Percentiles rank a stretch among this genome's conserved stretches.
Conservation (phyloP, 2,329 filamentous ascomycete genomes). For the Tolypocladium cylindrosporum region DNA sequence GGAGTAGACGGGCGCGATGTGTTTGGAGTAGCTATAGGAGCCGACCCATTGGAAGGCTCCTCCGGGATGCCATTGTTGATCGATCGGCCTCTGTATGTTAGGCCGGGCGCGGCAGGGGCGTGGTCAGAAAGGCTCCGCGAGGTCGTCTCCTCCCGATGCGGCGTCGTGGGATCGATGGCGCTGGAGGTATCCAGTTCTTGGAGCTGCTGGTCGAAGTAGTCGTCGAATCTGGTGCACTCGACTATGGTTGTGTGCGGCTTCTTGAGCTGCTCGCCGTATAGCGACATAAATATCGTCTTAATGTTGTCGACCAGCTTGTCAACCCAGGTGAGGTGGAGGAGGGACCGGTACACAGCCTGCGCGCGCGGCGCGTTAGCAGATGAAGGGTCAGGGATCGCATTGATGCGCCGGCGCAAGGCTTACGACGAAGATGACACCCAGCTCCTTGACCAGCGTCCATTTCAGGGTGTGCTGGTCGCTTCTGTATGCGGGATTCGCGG, state of each 20-base stretch:
- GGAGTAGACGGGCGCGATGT: slow-evolving; percentile 75
- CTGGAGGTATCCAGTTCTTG: slow-evolving; percentile 62
- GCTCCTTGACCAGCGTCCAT: slow-evolving; percentile 86
- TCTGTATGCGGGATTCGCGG: slow-evolving; percentile 65
- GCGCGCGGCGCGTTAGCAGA: background rate
- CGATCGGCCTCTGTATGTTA: slow-evolving; percentile 29
- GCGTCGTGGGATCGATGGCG: slow-evolving; percentile 14
- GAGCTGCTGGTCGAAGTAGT: slow-evolving; percentile 91
- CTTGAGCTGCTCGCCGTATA: slow-evolving; percentile 82
- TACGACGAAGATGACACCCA: slow-evolving; percentile 92
- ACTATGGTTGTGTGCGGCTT: slow-evolving; percentile 69
- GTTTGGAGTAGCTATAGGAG: slow-evolving; percentile 60
- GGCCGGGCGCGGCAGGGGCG: slow-evolving; percentile 21
- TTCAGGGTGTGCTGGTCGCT: slow-evolving; percentile 91
- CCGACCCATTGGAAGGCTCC: slow-evolving; percentile 53
- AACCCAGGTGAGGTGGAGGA: slow-evolving; percentile 92
- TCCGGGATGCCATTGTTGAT: slow-evolving; percentile 23
- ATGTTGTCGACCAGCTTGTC: slow-evolving; percentile 95
- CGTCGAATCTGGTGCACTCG: slow-evolving; percentile 72
- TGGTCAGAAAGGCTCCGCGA: slow-evolving; percentile 16
- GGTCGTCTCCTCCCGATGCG: slow-evolving; percentile 21
- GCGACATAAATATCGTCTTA: slow-evolving; percentile 78
- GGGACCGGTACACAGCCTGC: slow-evolving; percentile 91
- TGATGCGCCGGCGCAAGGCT: slow-evolving; percentile 6
- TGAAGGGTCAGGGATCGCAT: background rate